A percentile compares a stretch with the other conserved stretches of the same genome.
Evolutionary conservation across 768 basidiomycete species (phyloP).

Genomic region (Suillus subluteus): DNA sequence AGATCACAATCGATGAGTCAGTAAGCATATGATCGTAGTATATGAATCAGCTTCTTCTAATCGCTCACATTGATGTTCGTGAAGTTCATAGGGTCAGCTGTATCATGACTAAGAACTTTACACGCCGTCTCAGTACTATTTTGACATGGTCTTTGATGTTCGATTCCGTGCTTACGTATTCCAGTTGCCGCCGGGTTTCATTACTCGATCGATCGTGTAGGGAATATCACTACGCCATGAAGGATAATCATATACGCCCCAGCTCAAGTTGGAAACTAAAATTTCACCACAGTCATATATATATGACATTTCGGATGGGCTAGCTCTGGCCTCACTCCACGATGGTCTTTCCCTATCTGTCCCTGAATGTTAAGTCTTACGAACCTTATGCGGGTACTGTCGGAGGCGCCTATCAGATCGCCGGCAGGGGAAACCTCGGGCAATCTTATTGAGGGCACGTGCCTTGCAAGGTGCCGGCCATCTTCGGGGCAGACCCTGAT

Average conservation of each 20-base stretch:
- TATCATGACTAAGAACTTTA: not conserved
- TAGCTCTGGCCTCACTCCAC: not conserved
- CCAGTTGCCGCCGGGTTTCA: not conserved
- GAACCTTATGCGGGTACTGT: not conserved
- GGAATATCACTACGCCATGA: not conserved
- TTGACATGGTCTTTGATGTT: no score
- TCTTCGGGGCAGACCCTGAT: not conserved
- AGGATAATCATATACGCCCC: not conserved
- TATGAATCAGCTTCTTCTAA: not conserved
- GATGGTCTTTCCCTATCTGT: not conserved
- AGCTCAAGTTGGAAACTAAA: not conserved
- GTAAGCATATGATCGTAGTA: not conserved
- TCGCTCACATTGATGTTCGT: conserved; percentile 61
- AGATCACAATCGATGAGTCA: conserved; percentile 2
- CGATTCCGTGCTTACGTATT: not conserved
- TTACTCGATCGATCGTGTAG: not conserved
- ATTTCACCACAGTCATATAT: not conserved
- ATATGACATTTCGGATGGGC: no score
- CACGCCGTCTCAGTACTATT: not conserved
- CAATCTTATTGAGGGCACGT: not conserved
- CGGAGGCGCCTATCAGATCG: not conserved
- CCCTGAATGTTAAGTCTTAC: not conserved
- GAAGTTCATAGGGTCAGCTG: conserved; percentile 40
- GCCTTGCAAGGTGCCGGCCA: not conserved
- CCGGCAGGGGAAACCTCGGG: not conserved